Conservation (phyloP, 2,329 filamentous ascomycete genomes). For the Cordyceps farinosa region DNA sequence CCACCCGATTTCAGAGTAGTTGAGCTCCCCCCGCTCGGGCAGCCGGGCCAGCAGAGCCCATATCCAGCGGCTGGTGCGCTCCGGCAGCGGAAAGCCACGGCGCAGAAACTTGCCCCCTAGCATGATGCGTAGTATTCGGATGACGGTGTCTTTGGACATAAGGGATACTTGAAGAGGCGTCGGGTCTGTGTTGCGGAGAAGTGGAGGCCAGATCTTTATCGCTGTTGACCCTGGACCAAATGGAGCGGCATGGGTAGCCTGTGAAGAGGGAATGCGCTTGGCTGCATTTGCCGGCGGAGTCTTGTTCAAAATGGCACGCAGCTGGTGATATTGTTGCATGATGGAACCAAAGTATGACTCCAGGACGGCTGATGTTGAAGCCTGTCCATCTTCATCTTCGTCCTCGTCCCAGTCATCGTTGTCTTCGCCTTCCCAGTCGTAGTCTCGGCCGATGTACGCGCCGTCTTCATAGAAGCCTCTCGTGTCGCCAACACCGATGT, state of each 20-base stretch:
- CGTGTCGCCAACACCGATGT: conserved; percentile 48
- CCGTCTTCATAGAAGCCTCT: conserved; percentile 73
- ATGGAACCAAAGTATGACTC: conserved; percentile 67
- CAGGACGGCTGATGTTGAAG: conserved; percentile 46
- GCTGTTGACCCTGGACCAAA: conserved; percentile 49
- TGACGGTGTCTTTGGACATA: conserved; percentile 63
- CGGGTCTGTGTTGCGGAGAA: conserved; percentile 53
- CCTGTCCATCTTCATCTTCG: conserved; percentile 25
- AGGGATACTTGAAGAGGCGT: conserved; percentile 56
- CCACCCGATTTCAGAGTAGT: conserved; percentile 69
- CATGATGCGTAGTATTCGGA: conserved; percentile 65
- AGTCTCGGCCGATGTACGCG: conserved; percentile 65
- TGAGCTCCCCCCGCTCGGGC: conserved; percentile 70
- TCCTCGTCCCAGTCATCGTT: conserved; percentile 29
- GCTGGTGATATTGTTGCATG: conserved; percentile 58
- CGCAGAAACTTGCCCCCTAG: conserved; percentile 61
- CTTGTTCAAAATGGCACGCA: conserved; percentile 60
- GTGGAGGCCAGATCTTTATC: conserved; percentile 49
- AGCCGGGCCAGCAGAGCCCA: conserved; percentile 79
- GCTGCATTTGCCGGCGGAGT: conserved; percentile 52
- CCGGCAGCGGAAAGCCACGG: conserved; percentile 55
- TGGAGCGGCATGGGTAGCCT: conserved; percentile 53
- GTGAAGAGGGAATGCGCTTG: conserved; percentile 48
- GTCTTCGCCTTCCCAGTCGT: conserved; percentile 28
- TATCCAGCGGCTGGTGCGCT: conserved; percentile 73